Evolutionary conservation across 2,329 filamentous ascomycete genomes (phyloP).

Genomic region (Diaporthe ilicicola): DNA sequence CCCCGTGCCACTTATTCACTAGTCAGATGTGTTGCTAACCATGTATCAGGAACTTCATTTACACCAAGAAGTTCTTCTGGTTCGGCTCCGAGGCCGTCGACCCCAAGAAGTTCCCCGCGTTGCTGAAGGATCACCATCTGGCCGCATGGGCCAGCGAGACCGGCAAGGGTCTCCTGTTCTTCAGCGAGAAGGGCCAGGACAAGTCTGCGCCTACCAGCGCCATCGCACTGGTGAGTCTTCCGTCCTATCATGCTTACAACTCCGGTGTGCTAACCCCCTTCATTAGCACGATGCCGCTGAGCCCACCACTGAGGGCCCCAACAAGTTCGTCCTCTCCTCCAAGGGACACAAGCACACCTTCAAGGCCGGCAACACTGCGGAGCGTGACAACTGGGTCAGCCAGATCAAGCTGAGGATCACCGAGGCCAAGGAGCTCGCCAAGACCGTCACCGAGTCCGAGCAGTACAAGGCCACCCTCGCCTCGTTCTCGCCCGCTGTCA

Average conservation of each 20-base stretch:
- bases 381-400: slow-evolving; percentile 92
- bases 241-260: background rate
- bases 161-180: slow-evolving; percentile 94
- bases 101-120: slow-evolving; percentile 76
- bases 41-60: slow-evolving; percentile 77
- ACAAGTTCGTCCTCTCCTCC: slow-evolving; percentile 87
- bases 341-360: slow-evolving; percentile 93
- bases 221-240: slow-evolving; percentile 78
- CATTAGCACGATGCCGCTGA: slow-evolving; percentile 69
- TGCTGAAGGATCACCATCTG: slow-evolving; percentile 84
- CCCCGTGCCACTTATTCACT: background rate
- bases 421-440: slow-evolving; percentile 84
- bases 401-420: slow-evolving; percentile 83
- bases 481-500: slow-evolving; percentile 64
- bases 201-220: slow-evolving; percentile 83
- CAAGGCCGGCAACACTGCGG: slow-evolving; percentile 77
- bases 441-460: slow-evolving; percentile 79
- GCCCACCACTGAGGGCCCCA: slow-evolving; percentile 76
- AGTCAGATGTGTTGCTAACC: slow-evolving; percentile 37
- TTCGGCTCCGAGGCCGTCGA: slow-evolving; percentile 79
- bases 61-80: slow-evolving; percentile 94
- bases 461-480: slow-evolving; percentile 88
- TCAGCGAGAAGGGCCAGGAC: slow-evolving; percentile 83
- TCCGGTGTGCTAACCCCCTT: background rate
- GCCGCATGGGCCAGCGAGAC: slow-evolving; percentile 92